Evolutionary conservation across 805 yeast genomes (phyloP), one percentile per base, ranked within the genome.

Genomic region (Yueomyces sp.): DNA sequence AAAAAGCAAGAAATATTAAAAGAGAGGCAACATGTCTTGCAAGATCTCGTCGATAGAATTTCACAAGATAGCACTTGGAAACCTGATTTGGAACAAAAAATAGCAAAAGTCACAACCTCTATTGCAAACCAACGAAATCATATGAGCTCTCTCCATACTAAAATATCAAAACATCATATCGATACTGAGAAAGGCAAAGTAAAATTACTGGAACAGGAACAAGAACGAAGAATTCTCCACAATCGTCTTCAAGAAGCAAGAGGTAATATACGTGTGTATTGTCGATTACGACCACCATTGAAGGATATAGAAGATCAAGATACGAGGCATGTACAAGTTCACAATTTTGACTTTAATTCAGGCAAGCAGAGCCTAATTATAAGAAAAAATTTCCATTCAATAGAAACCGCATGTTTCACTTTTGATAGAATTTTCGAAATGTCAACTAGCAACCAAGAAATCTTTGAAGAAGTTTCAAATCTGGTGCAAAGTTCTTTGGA

Each of bases 231-330:
- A 5, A 55, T 63, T 11, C 59, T 85, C 2, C 96, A 86, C 55
- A 79, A 85, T 54, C 70, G 68, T 48, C 65, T 90, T 5, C 96
- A 88, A 59, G 95, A 86, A 46, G 59, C 90, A 38, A 85, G 88
- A 60, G 97, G 98, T 1, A 92, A 86, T 54, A 86, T 92, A 32
- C 66, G 97, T 40, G 96, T 90, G 0, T 85, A 81, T 53, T 90
- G 96, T 57, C 70, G 98, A 37, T 69, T 90, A 4, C 70, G 94
- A 43, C 96, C 96, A 0, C 64, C 68, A 4, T 32, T 51, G 37
- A 29, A 33, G 28, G n/a, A 38, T 4, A 42, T 40, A 8, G 51
- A 52, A 32, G 42, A 40, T 4, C 53, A 56, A 7, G 56, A 56
- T 19, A 46, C 53, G 2, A 54, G 63, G 4, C 62, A 61, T 26